Base-by-base conservation (phyloP, 208 protist species). In the Leishmania major region DNA sequence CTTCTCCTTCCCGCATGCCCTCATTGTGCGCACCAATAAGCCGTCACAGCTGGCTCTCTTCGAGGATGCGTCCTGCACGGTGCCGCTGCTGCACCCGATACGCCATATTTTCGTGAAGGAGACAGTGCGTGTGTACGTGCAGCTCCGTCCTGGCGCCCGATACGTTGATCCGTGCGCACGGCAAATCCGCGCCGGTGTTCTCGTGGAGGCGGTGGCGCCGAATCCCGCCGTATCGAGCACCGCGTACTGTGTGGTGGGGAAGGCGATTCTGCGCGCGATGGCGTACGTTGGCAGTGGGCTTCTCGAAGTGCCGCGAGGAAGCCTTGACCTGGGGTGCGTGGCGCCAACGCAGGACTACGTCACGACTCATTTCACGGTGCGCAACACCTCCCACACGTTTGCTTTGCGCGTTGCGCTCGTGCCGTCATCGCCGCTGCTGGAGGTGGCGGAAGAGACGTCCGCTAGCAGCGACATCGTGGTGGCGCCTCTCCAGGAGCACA, bases 1-100 rank as follows among this genome's bases (percentile, higher is more conserved):
- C 47, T 89, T 95, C 47, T 85, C 86, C 6, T 89, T 87, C 59
- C 84, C 90, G 6, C 92, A 96, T 76, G 86, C 89, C 45, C 84
- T 97, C 10, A 81, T 95, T 43, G 83, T 97, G 79, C 93, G 94
- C 62, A 90, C 90, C 22, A 97, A 93, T 80, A 90, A 90, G 64
- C 94, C 93, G 11, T 90, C 91, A 1, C 91, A 96, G 82, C 72
- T 97, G 28, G 75, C 80, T 35, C 82, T 97, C 28, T 97, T 93
- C 88, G 91, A 94, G 76, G 93, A 97, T 81, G 79, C 85, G 17
- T 77, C 89, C 71, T 97, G 94, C 83, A 94, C 88, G 15, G 60
- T 92, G 3, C 92, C 91, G 25, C 76, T 97, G 47, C 66, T 79
- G 31, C 91, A 89, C 31, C 93, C 90, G 0, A 88, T 97, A 47